Evolutionary conservation across 257 asterid genomes (phyloP).

Genomic region (Nicotiana sylvestris): DNA sequence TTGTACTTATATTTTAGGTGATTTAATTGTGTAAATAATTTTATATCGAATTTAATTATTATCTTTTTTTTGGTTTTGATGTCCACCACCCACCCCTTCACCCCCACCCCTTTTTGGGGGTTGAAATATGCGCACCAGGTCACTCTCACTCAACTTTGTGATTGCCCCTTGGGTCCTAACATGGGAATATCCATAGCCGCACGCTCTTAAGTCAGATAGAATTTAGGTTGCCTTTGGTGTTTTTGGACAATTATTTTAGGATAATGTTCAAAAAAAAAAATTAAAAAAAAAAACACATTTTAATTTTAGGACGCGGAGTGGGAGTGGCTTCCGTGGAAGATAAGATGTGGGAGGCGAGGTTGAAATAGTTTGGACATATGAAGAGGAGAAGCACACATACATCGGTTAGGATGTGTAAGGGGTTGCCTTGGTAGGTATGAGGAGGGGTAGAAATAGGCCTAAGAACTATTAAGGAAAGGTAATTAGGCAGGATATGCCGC

Average conservation of each 20-base stretch:
- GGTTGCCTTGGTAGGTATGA: no score
- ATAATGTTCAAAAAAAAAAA: not conserved
- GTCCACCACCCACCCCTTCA: not conserved
- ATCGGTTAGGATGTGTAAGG: no score
- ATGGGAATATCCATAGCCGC: not conserved
- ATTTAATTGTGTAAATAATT: not conserved
- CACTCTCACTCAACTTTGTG: conserved; percentile 43
- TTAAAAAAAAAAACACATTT: no score
- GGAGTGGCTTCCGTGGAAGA: no score
- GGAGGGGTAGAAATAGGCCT: no score
- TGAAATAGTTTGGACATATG: no score
- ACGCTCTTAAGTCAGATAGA: not conserved
- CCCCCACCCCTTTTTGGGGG: not conserved
- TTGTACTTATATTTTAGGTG: conserved; percentile 6
- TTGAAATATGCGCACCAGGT: conserved; percentile 62
- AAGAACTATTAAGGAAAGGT: no score
- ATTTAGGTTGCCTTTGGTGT: not conserved
- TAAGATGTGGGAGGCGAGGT: no score
- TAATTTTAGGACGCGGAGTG: no score
- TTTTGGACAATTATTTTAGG: not conserved
- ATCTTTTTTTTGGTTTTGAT: not conserved
- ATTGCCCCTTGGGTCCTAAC: conserved; percentile 9
- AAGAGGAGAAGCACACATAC: no score
- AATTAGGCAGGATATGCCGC: no score
- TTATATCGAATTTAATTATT: not conserved